A percentile compares a stretch with the other conserved stretches of the same genome.
phyloP scores from a whole-genome alignment of 1,284 basidiomycete species.

The Ustilago lituana region DNA sequence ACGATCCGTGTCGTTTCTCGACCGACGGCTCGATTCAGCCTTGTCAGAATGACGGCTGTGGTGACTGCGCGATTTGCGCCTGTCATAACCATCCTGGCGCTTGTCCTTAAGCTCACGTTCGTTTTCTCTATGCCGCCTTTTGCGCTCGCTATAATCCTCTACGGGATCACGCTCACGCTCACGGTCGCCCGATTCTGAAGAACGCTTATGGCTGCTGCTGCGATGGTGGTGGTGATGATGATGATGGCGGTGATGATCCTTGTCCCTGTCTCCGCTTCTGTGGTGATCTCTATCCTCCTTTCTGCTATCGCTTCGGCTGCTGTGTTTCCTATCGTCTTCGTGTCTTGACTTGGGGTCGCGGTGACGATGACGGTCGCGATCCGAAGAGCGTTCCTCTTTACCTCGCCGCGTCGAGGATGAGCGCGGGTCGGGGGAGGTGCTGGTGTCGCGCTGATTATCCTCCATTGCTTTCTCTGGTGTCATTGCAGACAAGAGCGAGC shows the following conservation, averaged over 20 bases:
- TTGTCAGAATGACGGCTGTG: conserved; percentile 68
- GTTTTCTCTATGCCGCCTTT: conserved; percentile 65
- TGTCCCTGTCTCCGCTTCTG: conserved; percentile 1
- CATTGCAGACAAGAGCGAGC: too few species aligned
- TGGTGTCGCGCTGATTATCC: too few species aligned
- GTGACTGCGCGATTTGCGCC: conserved; percentile 4
- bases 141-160: conserved; percentile 59
- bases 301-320: conserved; percentile 9
- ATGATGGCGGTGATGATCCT: conserved; percentile 2
- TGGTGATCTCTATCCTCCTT: conserved; percentile 3
- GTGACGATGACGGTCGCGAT: conserved; percentile 19
- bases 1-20: conserved; percentile 73
- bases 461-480: too few species aligned
- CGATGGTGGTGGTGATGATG: conserved; percentile 8
- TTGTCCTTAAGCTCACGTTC: conserved; percentile 19
- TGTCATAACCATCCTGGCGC: not conserved
- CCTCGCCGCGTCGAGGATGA: too few species aligned
- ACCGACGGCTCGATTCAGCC: conserved; percentile 75
- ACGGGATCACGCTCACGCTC: conserved; percentile 12
- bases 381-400: conserved; percentile 5
- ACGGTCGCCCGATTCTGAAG: not conserved
- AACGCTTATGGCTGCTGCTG: conserved; percentile 16
- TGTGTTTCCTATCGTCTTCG: conserved; percentile 8
- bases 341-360: conserved; percentile 11
- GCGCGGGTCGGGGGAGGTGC: too few species aligned